phyloP scores from a whole-genome alignment of 169 alveolate species.

The Plasmodium relictum region DNA sequence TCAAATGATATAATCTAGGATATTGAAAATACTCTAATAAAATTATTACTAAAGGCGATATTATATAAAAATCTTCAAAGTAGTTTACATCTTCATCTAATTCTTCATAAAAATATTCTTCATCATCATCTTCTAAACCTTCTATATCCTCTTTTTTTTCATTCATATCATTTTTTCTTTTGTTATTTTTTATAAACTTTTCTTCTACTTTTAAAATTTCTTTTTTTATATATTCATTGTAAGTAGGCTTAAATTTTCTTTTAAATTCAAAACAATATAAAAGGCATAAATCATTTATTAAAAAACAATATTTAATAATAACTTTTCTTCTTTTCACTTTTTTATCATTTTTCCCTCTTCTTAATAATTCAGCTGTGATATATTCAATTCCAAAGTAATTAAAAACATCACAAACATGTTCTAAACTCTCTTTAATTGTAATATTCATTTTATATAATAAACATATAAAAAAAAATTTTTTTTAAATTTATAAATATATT shows the following conservation, averaged over 20 bases:
- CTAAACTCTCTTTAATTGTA: conserved; percentile 65
- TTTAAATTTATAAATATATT: background rate
- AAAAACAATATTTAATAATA: conserved; percentile 24
- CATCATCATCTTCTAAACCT: conserved; percentile 8
- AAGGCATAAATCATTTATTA: conserved; percentile 64
- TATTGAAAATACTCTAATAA: conserved; percentile 64
- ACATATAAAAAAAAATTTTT: background rate
- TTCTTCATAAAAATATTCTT: conserved; percentile 29
- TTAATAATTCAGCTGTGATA: conserved; percentile 50
- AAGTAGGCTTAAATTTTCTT: conserved; percentile 63
- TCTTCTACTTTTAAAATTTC: conserved; percentile 35
- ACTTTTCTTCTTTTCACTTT: conserved; percentile 46
- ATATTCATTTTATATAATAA: conserved; percentile 20
- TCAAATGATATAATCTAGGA: conserved; percentile 41
- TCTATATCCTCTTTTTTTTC: background rate
- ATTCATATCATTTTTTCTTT: background rate
- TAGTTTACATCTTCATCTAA: conserved; percentile 42
- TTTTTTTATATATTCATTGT: conserved; percentile 44
- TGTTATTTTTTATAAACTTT: background rate
- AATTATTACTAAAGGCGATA: conserved; percentile 50
- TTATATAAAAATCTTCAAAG: conserved; percentile 21
- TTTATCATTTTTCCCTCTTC: conserved; percentile 60
- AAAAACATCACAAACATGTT: conserved; percentile 61
- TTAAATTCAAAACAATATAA: conserved; percentile 51
- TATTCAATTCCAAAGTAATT: conserved; percentile 59